Conservation (phyloP, 2,329 filamentous ascomycete species). For the Aspergillaceae sp. region DNA sequence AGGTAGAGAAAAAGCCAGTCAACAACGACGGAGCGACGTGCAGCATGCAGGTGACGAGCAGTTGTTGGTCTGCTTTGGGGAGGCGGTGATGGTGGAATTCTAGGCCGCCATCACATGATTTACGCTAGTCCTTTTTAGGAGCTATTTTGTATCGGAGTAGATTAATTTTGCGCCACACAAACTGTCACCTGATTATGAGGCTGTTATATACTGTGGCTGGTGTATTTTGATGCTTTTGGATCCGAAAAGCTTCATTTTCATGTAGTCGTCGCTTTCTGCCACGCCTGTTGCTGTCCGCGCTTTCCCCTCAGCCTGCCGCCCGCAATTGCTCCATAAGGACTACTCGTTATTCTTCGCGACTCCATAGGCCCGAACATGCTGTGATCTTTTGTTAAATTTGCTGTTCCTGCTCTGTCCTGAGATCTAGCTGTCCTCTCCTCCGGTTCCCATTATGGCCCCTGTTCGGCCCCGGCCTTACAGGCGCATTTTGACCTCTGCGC, state of each 20-base stretch:
- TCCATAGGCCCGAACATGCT: conserved; percentile 14
- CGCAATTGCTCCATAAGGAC: conserved; percentile 3
- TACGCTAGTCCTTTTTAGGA: conserved; percentile 7
- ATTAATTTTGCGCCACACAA: conserved; percentile 1
- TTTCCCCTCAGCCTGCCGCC: not conserved
- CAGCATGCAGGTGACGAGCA: conserved; percentile 7
- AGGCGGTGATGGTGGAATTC: conserved; percentile 8
- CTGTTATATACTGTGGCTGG: conserved; percentile 9
- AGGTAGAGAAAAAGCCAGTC: conserved; percentile 1
- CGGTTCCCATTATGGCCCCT: conserved; percentile 29
- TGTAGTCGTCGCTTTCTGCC: conserved; percentile 9
- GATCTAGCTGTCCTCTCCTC: conserved; percentile 15
- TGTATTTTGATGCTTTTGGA: conserved; percentile 30
- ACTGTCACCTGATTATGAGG: conserved; percentile 17
- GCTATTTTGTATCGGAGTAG: too few species aligned
- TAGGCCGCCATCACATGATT: conserved; percentile 24
- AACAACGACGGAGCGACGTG: not conserved
- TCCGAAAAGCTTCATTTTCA: conserved; percentile 17
- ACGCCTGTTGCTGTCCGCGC: conserved; percentile 2
- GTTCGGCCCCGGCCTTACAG: conserved; percentile 53
- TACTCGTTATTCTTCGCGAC: conserved; percentile 2
- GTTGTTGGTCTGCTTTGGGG: conserved; percentile 12
- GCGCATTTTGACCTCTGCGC: conserved; percentile 80
- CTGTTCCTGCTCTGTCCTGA: conserved; percentile 12
- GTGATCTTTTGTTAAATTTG: conserved; percentile 7